Evolutionary conservation across 805 yeast genomes (phyloP).

Genomic region (Ascoidea asiatica): DNA sequence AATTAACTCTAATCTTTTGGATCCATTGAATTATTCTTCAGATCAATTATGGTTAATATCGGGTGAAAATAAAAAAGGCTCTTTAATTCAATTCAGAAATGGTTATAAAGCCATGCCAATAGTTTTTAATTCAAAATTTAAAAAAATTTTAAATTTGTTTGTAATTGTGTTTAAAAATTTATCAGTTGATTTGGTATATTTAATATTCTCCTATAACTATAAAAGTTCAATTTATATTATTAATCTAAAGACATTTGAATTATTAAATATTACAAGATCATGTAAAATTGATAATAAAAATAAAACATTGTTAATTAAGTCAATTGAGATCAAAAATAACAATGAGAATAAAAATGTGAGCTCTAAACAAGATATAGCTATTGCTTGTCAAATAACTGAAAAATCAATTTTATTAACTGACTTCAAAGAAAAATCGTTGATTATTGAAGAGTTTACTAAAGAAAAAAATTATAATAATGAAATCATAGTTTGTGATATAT

Average conservation of each 20-base stretch:
- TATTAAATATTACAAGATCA: neutral
- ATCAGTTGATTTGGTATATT: too few relatives aligned
- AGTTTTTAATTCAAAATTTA: neutral
- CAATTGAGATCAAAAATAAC: neutral
- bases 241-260: too few relatives aligned
- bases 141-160: too few relatives aligned
- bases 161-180: neutral
- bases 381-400: neutral
- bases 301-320: too few relatives aligned
- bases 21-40: neutral
- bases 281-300: too few relatives aligned
- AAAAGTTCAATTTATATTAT: neutral
- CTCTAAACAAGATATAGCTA: neutral
- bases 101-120: neutral
- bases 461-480: too few relatives aligned
- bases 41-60: neutral
- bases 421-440: neutral
- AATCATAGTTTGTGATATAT: neutral
- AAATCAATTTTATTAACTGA: neutral
- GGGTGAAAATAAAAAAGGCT: neutral
- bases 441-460: too few relatives aligned
- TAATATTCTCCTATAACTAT: neutral
- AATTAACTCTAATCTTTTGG: neutral
- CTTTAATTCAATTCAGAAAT: neutral
- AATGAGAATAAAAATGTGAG: neutral